A percentile compares a stretch with the other conserved stretches of the same genome.
Conservation (phyloP, 1,284 basidiomycete genomes). For the Malassezia cuniculi region DNA sequence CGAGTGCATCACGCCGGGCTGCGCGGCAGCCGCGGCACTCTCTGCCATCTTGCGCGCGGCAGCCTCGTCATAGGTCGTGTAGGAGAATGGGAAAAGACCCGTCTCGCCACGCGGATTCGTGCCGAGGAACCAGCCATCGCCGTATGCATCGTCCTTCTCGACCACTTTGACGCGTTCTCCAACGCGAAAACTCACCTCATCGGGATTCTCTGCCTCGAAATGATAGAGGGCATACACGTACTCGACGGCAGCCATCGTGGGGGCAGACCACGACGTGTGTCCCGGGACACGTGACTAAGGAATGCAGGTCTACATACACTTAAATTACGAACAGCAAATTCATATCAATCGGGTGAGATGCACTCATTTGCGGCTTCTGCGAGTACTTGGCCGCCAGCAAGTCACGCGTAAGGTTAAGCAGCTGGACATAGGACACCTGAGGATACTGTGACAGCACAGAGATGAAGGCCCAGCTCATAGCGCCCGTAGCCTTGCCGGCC, state of each 20-base stretch:
- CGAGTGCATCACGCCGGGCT: constrained; percentile 33
- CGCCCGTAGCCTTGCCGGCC: constrained; percentile 65
- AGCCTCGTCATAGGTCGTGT: constrained; percentile 52
- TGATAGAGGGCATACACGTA: constrained; percentile 57
- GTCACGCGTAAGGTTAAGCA: constrained; percentile 36
- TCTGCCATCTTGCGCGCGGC: constrained; percentile 18
- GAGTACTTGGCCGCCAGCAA: constrained; percentile 37
- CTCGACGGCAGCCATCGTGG: constrained; percentile 19
- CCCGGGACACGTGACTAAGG: not conserved
- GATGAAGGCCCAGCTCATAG: constrained; percentile 41
- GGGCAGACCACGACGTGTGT: not conserved
- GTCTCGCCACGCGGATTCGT: constrained; percentile 66
- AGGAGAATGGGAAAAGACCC: constrained; percentile 82
- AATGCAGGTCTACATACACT: not conserved
- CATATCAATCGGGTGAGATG: constrained; percentile 41
- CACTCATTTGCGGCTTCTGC: constrained; percentile 46
- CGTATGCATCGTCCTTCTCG: constrained; percentile 84
- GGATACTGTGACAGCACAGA: constrained; percentile 49
- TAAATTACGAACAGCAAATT: constrained; percentile 34
- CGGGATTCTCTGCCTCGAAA: constrained; percentile 79
- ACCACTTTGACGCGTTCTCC: constrained; percentile 79
- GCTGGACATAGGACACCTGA: constrained; percentile 39
- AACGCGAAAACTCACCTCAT: constrained; percentile 74
- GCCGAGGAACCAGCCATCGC: constrained; percentile 96
- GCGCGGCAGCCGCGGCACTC: constrained; percentile 16